Base-by-base conservation (phyloP, 2,329 filamentous ascomycete species). In the Ceratocystis variospora region DNA sequence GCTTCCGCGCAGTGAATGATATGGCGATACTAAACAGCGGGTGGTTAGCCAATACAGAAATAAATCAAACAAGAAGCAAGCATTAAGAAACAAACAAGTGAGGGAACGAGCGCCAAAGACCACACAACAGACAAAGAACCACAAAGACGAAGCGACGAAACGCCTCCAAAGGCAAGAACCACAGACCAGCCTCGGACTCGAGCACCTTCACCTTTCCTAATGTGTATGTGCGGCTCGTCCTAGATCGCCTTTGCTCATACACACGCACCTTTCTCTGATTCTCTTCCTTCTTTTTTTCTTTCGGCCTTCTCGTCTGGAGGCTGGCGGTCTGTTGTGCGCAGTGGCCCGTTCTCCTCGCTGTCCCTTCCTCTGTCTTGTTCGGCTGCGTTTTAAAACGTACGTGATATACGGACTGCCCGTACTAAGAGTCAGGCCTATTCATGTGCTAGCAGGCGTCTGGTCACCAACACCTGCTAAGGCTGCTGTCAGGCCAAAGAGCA, bases 371-470 rank as follows among this genome's bases (percentile, higher is more conserved):
- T 10, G 55, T 37, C 55, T 10, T 37, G 55, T 37, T 37, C 55
- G 28, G 55, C 55, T 25, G 55, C 28, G 55, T 59, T 59, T 59
- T 1, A 37, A 59, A 59, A 59, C 55, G 55, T 59, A 63, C 45
- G 28, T 63, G 61, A 48, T 46, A 50, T 63, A 63, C 61, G 61
- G 61, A 63, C 45, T 45, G 61, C 25, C 61, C 61, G 61, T 63
- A 63, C 46, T 63, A 59, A 33, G 55, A 59, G 33, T 33, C 55
- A 59, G 31, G 55, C 25, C 55, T 33, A 59, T 22, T 59, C 55
- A 59, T 59, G 55, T 59, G 55, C 55, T 19, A n/a, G 55, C 19
- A 17, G n/a, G 28, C 28, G 55, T 59, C 28, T 59, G 28, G 55
- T 59, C 55, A 31, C 55, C 55, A 59, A 59, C 55, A 59, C 31